Percentiles rank a stretch among this genome's conserved stretches.
Conservation (phyloP, 2,329 filamentous ascomycete genomes). For the Falciphora oryzae region DNA sequence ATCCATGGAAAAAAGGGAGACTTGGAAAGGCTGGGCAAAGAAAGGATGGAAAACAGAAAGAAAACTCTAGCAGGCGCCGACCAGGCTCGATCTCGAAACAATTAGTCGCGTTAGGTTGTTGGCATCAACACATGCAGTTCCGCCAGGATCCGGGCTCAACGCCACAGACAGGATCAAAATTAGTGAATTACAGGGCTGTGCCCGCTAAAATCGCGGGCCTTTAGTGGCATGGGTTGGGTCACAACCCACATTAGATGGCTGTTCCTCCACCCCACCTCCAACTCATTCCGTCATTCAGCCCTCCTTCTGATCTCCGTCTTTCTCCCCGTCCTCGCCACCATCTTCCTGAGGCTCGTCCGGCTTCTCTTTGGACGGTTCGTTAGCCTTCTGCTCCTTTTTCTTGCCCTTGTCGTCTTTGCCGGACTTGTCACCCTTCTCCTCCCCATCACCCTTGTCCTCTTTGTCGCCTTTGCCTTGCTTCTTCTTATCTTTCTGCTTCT, state of each 20-base stretch:
- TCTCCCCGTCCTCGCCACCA: conserved; percentile 11
- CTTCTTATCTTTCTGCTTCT: conserved; percentile 15
- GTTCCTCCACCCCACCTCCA: no score
- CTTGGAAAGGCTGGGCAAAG: no score
- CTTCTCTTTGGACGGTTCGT: conserved; percentile 14
- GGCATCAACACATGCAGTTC: neutral
- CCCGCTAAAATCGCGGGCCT: neutral
- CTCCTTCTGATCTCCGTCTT: conserved; percentile 7
- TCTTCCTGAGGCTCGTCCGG: conserved; percentile 13
- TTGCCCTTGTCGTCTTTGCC: conserved; percentile 17
- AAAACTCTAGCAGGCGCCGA: no score
- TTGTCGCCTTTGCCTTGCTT: conserved; percentile 14
- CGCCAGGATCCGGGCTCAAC: no score
- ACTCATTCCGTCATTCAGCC: neutral
- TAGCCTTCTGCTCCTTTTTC: conserved; percentile 16
- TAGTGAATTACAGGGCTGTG: neutral
- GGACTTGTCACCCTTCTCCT: conserved; percentile 15
- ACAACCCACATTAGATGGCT: no score
- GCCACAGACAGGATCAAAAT: neutral
- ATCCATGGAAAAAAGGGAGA: neutral
- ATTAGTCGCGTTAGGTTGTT: no score
- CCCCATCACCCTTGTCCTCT: conserved; percentile 20
- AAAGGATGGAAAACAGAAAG: no score
- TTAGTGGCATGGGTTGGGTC: no score
- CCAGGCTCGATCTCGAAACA: no score